Evolutionary conservation across 2,329 filamentous ascomycete genomes (phyloP), one percentile per base, ranked within the genome.

Genomic region (Cladophialophora immunda): DNA sequence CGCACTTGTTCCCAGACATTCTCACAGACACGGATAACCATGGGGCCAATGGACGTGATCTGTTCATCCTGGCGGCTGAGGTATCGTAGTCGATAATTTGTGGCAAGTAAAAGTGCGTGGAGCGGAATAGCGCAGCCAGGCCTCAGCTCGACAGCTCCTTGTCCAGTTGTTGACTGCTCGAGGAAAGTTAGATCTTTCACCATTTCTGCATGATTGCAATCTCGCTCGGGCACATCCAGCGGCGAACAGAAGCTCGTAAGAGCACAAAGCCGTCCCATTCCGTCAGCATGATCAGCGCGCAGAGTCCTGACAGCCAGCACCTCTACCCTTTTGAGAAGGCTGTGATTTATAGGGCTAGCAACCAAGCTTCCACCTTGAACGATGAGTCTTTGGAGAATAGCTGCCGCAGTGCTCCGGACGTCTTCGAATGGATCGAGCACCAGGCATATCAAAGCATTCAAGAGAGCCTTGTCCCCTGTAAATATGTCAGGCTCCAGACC

Each of bases 361-460:
- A 68, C 45, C 52, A 60, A 25, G n/a, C 29, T 36, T 19, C 54
- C 25, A 6, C 25, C 47, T 29, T 62, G 22, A 7, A 56, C 36
- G 38, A 32, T 29, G 6, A 71, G 53, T n/a, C 27, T 41, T 45
- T 66, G 76, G 36, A 89, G 74, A 5, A 86, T 77, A 15, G 77
- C 75, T 15, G 84, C 77, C 7, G 87, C 80, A 0, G 78, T 80
- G 55, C 81, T 87, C 71, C 94, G 86, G 4, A 98, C 91, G 77
- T 99, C 95, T 65, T 98, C 95, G 74, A 97, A 99, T 0, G 94
- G 92, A 73, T 99, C 92, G 75, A 97, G 83, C 7, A 97, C 79
- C 25, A 97, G 85, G 76, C 97, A 93, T 15, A 94, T 81, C 6
- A 98, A 81, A 4, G 89, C 82, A 56, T 90, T 62, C 25, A 66